Evolutionary conservation across 768 basidiomycete genomes (phyloP).

Genomic region (Mycena floridula): DNA sequence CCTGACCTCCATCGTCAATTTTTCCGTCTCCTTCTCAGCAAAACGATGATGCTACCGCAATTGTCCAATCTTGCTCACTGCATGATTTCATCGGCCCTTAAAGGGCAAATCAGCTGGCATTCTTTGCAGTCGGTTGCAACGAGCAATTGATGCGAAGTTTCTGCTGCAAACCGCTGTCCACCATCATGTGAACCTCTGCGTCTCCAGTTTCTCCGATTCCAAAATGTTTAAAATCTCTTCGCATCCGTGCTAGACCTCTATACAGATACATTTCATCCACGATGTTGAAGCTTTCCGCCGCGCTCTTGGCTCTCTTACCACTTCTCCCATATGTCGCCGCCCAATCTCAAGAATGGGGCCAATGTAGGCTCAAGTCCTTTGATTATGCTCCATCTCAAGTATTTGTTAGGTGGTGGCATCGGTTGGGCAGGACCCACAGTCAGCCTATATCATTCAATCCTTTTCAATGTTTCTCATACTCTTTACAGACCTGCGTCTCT

Average conservation of each 20-base stretch:
- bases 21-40: neutral
- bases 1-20: neutral
- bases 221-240: too few species aligned
- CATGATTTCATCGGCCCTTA: too few species aligned
- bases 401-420: constrained; percentile 16
- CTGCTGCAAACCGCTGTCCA: too few species aligned
- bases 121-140: too few species aligned
- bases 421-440: constrained; percentile 26
- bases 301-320: constrained; percentile 20
- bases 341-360: constrained; percentile 25
- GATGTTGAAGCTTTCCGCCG: constrained; percentile 14
- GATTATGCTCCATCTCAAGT: neutral
- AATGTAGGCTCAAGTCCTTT: constrained; percentile 21
- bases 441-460: neutral
- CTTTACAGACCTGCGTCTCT: constrained; percentile 33
- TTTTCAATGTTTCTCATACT: neutral
- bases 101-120: too few species aligned
- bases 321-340: constrained; percentile 18
- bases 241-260: too few species aligned
- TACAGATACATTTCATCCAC: too few species aligned
- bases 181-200: too few species aligned
- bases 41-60: too few species aligned
- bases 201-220: too few species aligned
- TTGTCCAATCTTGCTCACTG: too few species aligned
- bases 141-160: too few species aligned